Conservation (phyloP, 2,329 filamentous ascomycete genomes). For the Xylariaceae sp. region DNA sequence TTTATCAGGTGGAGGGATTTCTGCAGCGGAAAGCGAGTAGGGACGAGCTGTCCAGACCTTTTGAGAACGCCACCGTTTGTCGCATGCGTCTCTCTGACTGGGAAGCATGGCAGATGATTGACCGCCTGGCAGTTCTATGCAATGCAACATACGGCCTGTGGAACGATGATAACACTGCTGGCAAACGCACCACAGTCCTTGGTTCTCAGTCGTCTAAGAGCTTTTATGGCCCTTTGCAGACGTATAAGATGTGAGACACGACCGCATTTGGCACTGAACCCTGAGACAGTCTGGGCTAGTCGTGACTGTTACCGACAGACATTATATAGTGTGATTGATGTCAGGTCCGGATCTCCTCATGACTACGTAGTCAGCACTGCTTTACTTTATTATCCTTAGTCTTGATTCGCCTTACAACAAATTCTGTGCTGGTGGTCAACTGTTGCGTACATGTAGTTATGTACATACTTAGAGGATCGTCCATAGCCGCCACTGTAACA, state of each 20-base stretch:
- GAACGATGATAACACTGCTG: slow-evolving; percentile 16
- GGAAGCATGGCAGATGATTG: slow-evolving; percentile 4
- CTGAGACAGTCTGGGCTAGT: neutral
- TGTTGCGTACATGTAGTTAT: too few species aligned
- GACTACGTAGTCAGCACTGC: neutral
- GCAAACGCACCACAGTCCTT: neutral
- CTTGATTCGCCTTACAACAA: too few species aligned
- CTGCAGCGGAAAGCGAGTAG: too few species aligned
- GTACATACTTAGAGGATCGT: too few species aligned
- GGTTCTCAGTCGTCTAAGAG: neutral
- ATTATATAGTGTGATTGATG: slow-evolving; percentile 7
- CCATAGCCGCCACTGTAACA: too few species aligned
- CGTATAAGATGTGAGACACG: slow-evolving; percentile 14
- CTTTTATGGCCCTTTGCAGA: slow-evolving; percentile 9
- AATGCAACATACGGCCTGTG: slow-evolving; percentile 17
- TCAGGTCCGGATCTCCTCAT: neutral
- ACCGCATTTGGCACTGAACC: slow-evolving; percentile 5
- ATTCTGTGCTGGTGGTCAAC: too few species aligned
- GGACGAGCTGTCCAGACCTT: too few species aligned
- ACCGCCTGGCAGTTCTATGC: slow-evolving; percentile 18
- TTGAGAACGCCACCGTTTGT: too few species aligned
- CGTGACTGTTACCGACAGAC: slow-evolving; percentile 3
- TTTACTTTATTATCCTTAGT: neutral
- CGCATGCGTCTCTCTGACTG: too few species aligned
- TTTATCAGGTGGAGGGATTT: too few species aligned